Conservation (phyloP, 2,329 filamentous ascomycete species). For the Fusarium avenaceum region DNA sequence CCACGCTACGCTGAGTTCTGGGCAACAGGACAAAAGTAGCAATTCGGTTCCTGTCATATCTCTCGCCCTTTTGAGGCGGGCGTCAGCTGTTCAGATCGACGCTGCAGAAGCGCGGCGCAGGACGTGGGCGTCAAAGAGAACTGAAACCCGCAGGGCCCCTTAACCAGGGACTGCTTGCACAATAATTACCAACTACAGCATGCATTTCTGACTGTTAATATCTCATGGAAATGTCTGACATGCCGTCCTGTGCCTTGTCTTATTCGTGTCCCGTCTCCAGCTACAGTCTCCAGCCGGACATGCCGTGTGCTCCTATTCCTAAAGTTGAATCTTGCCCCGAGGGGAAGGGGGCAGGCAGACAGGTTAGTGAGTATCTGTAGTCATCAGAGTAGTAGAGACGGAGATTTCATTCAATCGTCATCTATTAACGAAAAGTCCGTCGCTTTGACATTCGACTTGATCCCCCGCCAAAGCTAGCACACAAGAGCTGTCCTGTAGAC, state of each 20-base stretch:
- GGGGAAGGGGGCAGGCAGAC: conserved; percentile 11
- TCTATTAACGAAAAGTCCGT: conserved; percentile 19
- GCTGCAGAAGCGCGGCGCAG: conserved; percentile 30
- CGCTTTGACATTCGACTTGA: conserved; percentile 6
- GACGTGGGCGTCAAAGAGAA: conserved; percentile 27
- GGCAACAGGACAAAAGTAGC: conserved; percentile 8
- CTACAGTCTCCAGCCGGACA: conserved; percentile 5
- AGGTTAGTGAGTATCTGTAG: not conserved
- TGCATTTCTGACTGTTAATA: not conserved
- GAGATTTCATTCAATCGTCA: conserved; percentile 34
- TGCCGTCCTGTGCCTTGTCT: not conserved
- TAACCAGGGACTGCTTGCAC: conserved; percentile 20
- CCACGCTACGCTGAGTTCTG: conserved; percentile 6
- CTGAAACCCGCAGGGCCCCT: conserved; percentile 38
- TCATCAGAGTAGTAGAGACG: not conserved
- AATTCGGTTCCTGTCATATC: conserved; percentile 22
- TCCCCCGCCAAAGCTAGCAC: conserved; percentile 14
- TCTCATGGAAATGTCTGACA: conserved; percentile 19
- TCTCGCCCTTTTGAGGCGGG: conserved; percentile 24
- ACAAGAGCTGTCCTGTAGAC: not conserved
- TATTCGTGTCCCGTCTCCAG: conserved; percentile 2
- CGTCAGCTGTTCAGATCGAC: conserved; percentile 38
- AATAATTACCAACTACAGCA: conserved; percentile 4
- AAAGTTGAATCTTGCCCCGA: conserved; percentile 18
- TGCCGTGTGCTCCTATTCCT: conserved; percentile 35